Base-by-base conservation (phyloP, 2,329 filamentous ascomycete species). In the Aureobasidium sp. region DNA sequence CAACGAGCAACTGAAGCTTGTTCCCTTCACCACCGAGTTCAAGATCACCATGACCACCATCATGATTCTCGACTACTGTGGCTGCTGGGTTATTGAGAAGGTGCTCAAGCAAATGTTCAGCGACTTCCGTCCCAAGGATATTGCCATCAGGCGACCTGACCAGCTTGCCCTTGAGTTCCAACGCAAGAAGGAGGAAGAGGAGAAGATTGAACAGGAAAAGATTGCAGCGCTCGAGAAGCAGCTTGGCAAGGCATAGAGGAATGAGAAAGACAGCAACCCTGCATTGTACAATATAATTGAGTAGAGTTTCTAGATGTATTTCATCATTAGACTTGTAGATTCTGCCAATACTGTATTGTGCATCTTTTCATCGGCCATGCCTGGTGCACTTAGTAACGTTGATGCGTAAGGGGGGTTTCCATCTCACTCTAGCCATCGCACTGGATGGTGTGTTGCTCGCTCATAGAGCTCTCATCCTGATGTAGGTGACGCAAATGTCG, bases 41-140 rank as follows among this genome's bases (percentile, higher is more conserved):
- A 96, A 95, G 80, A 71, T 82, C 45, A 93, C 87, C 57, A 85
- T 99, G 78, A 95, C 90, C 0, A 74, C 77, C 0, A 81, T 90
- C 69, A 99, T 99, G 94, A 74, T 92, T 7, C 69, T 93, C 37
- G 94, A 99, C 74, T 99, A 92, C 71, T 83, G 78, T 1, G 88
- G 87, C 15, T 99, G 94, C 78, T 97, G 85, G 79, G 63, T 90
- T 37, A 89, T 97, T 63, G 94, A 99, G 77, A 86, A 92, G 66
- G 81, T 84, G 0, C 80, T 99, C 68, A 99, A 99, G 81, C 77
- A 73, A 54, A 73, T 88, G 31, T 99, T 97, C 75, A 93, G 88
- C 65, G 94, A 99, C 74, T 95, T 90, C 77, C 86, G 85, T 65
- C 90, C 94, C 1, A 93, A 95, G 72, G 94, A 97, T 71, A 97